phyloP scores from a whole-genome alignment of 2,329 filamentous ascomycete species.

The Venturia aucupariae region DNA sequence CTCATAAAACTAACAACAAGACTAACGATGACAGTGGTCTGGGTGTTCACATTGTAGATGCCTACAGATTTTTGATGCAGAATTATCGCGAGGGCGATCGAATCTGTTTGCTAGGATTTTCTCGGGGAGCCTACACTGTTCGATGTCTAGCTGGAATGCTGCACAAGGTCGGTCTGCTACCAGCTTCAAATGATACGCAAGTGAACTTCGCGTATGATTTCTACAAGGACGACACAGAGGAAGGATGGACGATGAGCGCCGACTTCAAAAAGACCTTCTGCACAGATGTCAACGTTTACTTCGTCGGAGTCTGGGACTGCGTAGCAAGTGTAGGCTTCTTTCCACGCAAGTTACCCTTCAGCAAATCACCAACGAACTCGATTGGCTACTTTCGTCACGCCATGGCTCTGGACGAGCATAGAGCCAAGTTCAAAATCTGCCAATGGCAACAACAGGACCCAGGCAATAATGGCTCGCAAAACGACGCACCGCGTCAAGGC shows the following conservation, averaged over 20 bases:
- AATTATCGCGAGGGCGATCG: constrained; percentile 29
- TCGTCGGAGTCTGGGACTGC: constrained; percentile 36
- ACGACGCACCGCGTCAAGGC: background rate
- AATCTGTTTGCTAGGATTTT: constrained; percentile 33
- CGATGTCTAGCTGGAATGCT: constrained; percentile 35
- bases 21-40: constrained; percentile 18
- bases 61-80: constrained; percentile 32
- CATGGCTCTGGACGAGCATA: constrained; percentile 35
- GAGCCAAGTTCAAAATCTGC: constrained; percentile 37
- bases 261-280: constrained; percentile 40
- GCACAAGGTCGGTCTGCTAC: constrained; percentile 33
- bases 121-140: constrained; percentile 32
- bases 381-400: constrained; percentile 34
- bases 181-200: constrained; percentile 28
- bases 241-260: constrained; percentile 33
- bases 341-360: constrained; percentile 30
- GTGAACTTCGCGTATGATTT: constrained; percentile 36
- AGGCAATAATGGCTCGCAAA: constrained; percentile 11
- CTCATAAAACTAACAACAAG: background rate
- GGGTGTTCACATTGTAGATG: constrained; percentile 33
- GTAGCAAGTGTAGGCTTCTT: constrained; percentile 35
- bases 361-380: constrained; percentile 29
- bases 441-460: constrained; percentile 28
- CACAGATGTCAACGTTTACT: constrained; percentile 34
- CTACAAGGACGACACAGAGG: constrained; percentile 32